Percentiles rank a stretch among this genome's conserved stretches.
Conservation (phyloP, 805 yeast species). For the Candida piceae region DNA sequence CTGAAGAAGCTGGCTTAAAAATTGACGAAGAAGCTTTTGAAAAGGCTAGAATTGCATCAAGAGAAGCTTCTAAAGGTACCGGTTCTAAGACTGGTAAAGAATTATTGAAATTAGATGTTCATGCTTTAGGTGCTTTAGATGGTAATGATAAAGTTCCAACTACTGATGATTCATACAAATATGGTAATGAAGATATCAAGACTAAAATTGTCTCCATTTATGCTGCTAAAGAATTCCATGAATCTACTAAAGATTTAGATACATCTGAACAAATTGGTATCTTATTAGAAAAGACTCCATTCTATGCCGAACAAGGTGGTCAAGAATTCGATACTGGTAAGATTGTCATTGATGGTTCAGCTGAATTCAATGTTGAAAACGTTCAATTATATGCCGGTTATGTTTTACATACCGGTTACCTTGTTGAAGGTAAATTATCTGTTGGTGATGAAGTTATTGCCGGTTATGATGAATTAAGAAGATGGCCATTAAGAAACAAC, state of each 20-base stretch:
- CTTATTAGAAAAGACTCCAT: slow-evolving; percentile 82
- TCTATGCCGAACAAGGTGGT: slow-evolving; percentile 99
- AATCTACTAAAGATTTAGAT: slow-evolving; percentile 31
- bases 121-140: slow-evolving; percentile 71
- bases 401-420: slow-evolving; percentile 87
- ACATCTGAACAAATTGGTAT: slow-evolving; percentile 64
- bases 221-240: slow-evolving; percentile 58
- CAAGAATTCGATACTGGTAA: slow-evolving; percentile 96
- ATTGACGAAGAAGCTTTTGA: slow-evolving; percentile 93
- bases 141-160: slow-evolving; percentile 56
- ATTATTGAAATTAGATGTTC: slow-evolving; percentile 83
- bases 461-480: slow-evolving; percentile 85
- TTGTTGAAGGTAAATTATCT: slow-evolving; percentile 69
- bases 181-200: slow-evolving; percentile 61
- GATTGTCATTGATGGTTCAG: slow-evolving; percentile 78
- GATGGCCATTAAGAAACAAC: slow-evolving; percentile 95
- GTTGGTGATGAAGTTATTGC: slow-evolving; percentile 74
- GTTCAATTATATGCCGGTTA: slow-evolving; percentile 93
- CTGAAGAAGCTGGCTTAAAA: slow-evolving; percentile 91
- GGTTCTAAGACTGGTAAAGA: slow-evolving; percentile 51
- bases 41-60: slow-evolving; percentile 79
- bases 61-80: slow-evolving; percentile 92
- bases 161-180: slow-evolving; percentile 81
- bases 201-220: slow-evolving; percentile 70
- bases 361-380: slow-evolving; percentile 86